Conservation (phyloP, 176 grass and related monocot species). For the Neostapfia colusana region DNA sequence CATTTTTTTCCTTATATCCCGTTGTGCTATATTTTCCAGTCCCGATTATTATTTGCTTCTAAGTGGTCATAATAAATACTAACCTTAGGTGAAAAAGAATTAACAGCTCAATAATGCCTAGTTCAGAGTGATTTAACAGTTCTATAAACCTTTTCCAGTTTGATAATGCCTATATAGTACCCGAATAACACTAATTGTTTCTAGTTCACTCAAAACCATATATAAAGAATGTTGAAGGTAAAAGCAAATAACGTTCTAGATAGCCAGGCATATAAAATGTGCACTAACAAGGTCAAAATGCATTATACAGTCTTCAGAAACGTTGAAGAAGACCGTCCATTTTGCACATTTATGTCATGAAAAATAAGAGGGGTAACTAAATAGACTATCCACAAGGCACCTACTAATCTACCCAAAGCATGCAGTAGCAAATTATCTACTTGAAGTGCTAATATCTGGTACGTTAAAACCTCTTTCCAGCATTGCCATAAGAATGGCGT, state of each 20-base stretch:
- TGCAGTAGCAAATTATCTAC: neutral
- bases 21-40: too few relatives aligned
- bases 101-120: too few relatives aligned
- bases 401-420: neutral
- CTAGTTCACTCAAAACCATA: neutral
- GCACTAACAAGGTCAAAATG: neutral
- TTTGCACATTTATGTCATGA: neutral
- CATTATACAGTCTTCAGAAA: neutral
- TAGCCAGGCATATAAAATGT: too few relatives aligned
- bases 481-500: constrained; percentile 59
- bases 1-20: too few relatives aligned
- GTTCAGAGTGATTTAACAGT: too few relatives aligned
- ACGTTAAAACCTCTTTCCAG: constrained; percentile 7
- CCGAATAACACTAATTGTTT: too few relatives aligned
- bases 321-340: neutral
- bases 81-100: too few relatives aligned
- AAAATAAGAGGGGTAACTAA: neutral
- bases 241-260: neutral
- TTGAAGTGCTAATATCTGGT: neutral
- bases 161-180: too few relatives aligned
- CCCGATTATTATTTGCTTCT: too few relatives aligned
- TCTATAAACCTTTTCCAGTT: too few relatives aligned
- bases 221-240: too few relatives aligned
- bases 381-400: neutral
- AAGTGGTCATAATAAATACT: too few relatives aligned